A percentile compares a stretch with the other conserved stretches of the same genome.
Conservation (phyloP, 2,329 filamentous ascomycete genomes). For the Pochonia chlamydosporia region DNA sequence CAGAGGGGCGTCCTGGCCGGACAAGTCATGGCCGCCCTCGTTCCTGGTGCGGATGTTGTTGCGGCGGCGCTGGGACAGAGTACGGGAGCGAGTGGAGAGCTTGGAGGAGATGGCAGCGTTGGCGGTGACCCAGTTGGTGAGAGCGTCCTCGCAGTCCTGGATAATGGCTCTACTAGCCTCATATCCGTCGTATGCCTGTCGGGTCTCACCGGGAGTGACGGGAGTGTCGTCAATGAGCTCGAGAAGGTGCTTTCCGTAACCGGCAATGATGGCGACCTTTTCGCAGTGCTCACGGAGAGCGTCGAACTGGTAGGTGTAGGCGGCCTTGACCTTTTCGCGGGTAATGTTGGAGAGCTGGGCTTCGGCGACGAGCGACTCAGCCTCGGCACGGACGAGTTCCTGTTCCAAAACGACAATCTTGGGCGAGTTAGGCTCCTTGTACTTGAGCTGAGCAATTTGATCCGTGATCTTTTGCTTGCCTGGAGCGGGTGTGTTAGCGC, state of each 20-base stretch:
- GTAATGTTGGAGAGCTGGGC: slow-evolving; percentile 99
- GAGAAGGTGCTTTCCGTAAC: slow-evolving; percentile 96
- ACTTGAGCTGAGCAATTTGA: slow-evolving; percentile 97
- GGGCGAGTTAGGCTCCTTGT: slow-evolving; percentile 98
- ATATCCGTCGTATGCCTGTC: slow-evolving; percentile 93
- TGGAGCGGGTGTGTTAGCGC: slow-evolving; percentile 26
- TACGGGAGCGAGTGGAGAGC: slow-evolving; percentile 81
- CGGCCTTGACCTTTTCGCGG: slow-evolving; percentile 97
- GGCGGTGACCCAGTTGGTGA: slow-evolving; percentile 93
- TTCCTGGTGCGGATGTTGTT: slow-evolving; percentile 62
- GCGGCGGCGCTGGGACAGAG: slow-evolving; percentile 76
- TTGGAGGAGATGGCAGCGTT: slow-evolving; percentile 85
- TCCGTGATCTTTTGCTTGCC: slow-evolving; percentile 99
- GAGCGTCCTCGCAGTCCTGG: slow-evolving; percentile 94
- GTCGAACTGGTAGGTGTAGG: slow-evolving; percentile 97
- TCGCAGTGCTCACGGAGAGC: slow-evolving; percentile 95
- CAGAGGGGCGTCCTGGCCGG: slow-evolving; percentile 72
- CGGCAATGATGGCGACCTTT: slow-evolving; percentile 96
- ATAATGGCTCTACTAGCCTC: slow-evolving; percentile 98
- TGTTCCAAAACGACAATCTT: slow-evolving; percentile 98
- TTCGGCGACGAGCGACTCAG: slow-evolving; percentile 97
- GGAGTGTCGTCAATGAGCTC: slow-evolving; percentile 95
- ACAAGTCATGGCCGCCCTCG: slow-evolving; percentile 74
- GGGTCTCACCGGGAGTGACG: slow-evolving; percentile 94
- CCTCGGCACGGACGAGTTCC: slow-evolving; percentile 95